Evolutionary conservation across 139 green algal genomes (phyloP).

Genomic region (Dunaliella primolecta): DNA sequence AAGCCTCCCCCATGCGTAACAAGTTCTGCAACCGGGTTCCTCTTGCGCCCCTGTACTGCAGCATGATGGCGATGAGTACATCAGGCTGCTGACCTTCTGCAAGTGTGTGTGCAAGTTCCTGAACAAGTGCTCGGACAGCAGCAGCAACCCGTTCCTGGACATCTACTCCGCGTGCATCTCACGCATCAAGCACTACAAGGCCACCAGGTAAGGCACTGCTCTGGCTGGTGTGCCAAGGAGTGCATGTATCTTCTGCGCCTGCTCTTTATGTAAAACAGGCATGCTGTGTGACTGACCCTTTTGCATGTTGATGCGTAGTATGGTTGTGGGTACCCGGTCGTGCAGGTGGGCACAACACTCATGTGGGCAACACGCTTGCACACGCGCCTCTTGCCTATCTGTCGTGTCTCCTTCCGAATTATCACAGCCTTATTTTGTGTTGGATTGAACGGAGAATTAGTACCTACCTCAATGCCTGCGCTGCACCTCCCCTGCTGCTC

Average conservation of each 20-base stretch:
- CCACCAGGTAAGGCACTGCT: constrained; percentile 1
- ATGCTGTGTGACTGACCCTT: not conserved
- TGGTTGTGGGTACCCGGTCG: not conserved
- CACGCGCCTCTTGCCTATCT: not conserved
- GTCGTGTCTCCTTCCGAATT: too few relatives aligned
- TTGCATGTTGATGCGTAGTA: not conserved
- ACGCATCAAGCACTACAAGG: constrained; percentile 37
- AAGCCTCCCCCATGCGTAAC: too few relatives aligned
- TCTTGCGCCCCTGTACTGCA: too few relatives aligned
- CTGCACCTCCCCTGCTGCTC: too few relatives aligned
- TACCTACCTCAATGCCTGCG: too few relatives aligned
- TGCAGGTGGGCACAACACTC: not conserved
- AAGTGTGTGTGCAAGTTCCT: constrained; percentile 35
- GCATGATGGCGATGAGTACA: constrained; percentile 36
- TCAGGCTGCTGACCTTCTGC: constrained; percentile 46
- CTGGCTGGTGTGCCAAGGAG: not conserved
- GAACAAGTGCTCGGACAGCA: constrained; percentile 36
- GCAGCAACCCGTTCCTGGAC: constrained; percentile 31
- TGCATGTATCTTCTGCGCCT: not conserved
- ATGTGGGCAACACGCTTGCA: not conserved
- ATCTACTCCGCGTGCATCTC: constrained; percentile 34
- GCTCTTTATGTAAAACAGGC: not conserved
- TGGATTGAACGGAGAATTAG: too few relatives aligned
- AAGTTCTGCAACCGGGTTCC: too few relatives aligned
- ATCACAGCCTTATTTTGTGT: too few relatives aligned